Conservation (phyloP, 2,329 filamentous ascomycete species). For the Colletotrichum siamense region DNA sequence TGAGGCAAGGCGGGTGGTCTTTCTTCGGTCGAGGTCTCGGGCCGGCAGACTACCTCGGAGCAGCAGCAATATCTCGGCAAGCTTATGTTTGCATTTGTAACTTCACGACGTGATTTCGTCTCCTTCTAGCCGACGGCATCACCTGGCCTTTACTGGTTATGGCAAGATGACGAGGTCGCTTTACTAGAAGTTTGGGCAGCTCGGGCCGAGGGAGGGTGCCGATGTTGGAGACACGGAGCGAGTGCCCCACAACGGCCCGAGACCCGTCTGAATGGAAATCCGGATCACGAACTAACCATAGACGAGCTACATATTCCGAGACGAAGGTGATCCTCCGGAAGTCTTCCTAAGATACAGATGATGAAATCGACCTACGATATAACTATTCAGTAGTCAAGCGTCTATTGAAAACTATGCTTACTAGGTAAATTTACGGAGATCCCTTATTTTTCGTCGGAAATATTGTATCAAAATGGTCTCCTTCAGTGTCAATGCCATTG, state of each 20-base stretch:
- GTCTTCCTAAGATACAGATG: rapidly evolving
- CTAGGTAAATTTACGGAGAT: rapidly evolving
- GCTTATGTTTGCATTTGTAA: background rate
- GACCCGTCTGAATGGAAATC: background rate
- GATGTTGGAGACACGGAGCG: background rate
- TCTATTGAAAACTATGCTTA: rapidly evolving
- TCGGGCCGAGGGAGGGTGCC: background rate
- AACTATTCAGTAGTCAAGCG: background rate
- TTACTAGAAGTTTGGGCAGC: background rate
- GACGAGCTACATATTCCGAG: background rate
- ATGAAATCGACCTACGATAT: rapidly evolving
- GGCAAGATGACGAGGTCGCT: background rate
- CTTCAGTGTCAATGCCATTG: background rate
- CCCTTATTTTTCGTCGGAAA: background rate
- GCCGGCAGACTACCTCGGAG: background rate
- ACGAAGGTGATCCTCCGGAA: background rate
- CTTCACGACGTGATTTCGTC: rapidly evolving
- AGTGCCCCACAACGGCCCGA: background rate
- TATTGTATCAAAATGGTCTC: background rate
- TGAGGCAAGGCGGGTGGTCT: background rate
- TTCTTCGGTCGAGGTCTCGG: background rate
- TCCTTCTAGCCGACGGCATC: background rate
- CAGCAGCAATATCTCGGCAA: background rate
- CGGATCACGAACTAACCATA: rapidly evolving
- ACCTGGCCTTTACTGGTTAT: background rate